A percentile compares a stretch with the other conserved stretches of the same genome.
Conservation (phyloP, 2,329 filamentous ascomycete genomes). For the Apiospora saccharicola region DNA sequence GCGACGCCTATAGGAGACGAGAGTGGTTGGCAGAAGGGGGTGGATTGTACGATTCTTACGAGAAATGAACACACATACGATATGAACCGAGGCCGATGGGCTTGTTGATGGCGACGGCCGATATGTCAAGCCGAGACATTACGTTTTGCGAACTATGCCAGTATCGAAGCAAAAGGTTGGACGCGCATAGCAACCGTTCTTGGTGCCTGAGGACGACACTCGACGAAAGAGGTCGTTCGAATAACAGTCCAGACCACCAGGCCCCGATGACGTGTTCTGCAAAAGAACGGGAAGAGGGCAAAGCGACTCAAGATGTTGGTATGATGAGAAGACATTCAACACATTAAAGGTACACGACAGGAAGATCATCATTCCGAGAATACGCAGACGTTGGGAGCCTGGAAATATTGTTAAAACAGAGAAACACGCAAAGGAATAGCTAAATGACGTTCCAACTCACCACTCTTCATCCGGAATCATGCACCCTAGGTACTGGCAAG, state of each 20-base stretch:
- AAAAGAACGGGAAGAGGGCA: neutral
- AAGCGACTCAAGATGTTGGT: neutral
- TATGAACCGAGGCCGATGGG: neutral
- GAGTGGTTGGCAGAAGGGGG: neutral
- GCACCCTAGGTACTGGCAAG: slow-evolving; percentile 5
- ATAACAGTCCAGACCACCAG: neutral
- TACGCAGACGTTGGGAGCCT: too few relatives aligned
- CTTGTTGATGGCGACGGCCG: neutral
- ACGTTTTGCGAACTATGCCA: neutral
- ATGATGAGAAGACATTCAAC: too few relatives aligned
- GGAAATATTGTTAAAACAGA: neutral
- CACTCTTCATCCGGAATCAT: neutral
- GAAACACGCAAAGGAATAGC: neutral
- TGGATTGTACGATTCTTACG: slow-evolving; percentile 4
- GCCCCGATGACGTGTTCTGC: too few relatives aligned
- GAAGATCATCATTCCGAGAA: too few relatives aligned
- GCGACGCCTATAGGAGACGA: neutral
- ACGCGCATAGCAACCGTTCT: neutral
- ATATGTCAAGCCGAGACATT: neutral
- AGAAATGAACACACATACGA: slow-evolving; percentile 10
- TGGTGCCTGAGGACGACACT: too few relatives aligned
- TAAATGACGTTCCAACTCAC: neutral
- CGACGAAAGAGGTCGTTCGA: neutral
- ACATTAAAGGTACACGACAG: too few relatives aligned
- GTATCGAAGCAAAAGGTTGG: neutral